Percentiles rank a stretch among this genome's conserved stretches.
These are phyloP conservation scores for Aspergillus puulaauensis DNA, from an alignment of 2,329 filamentous ascomycete genomes.

Conservation along the genomic window DNA sequence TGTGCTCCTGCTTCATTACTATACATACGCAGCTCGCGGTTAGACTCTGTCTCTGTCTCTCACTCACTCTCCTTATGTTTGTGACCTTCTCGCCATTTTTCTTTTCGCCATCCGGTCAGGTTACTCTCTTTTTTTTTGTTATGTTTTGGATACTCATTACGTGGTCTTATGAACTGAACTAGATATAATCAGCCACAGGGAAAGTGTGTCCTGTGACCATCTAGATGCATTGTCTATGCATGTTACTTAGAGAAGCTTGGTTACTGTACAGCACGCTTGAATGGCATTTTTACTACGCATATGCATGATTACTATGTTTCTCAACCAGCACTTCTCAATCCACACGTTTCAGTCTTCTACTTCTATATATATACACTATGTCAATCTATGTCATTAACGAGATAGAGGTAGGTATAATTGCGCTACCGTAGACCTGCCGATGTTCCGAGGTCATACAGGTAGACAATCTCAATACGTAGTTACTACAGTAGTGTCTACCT, in stretches of 20 bases:
- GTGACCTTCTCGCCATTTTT: not conserved
- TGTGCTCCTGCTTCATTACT: not conserved
- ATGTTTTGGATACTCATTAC: not conserved
- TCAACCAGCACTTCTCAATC: too few relatives aligned
- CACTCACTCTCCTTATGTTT: not conserved
- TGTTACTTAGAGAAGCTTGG: not conserved
- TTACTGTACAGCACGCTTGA: not conserved
- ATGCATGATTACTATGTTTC: too few relatives aligned
- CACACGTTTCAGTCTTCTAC: too few relatives aligned
- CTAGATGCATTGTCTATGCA: not conserved
- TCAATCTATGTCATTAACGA: not conserved
- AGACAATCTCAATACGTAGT: too few relatives aligned
- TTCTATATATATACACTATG: too few relatives aligned
- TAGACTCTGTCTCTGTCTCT: too few relatives aligned
- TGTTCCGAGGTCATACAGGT: too few relatives aligned
- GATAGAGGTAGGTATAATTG: not conserved
- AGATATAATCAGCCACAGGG: not conserved
- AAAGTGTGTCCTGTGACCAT: not conserved
- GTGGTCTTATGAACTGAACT: not conserved
- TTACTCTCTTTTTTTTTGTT: not conserved
- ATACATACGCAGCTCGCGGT: too few relatives aligned
- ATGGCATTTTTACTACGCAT: not conserved
- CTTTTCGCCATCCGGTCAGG: not conserved
- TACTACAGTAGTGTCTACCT: too few relatives aligned
- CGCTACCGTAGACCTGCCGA: not conserved